Base-by-base conservation (phyloP, 2,329 filamentous ascomycete genomes). In the Rutstroemia sp. region DNA sequence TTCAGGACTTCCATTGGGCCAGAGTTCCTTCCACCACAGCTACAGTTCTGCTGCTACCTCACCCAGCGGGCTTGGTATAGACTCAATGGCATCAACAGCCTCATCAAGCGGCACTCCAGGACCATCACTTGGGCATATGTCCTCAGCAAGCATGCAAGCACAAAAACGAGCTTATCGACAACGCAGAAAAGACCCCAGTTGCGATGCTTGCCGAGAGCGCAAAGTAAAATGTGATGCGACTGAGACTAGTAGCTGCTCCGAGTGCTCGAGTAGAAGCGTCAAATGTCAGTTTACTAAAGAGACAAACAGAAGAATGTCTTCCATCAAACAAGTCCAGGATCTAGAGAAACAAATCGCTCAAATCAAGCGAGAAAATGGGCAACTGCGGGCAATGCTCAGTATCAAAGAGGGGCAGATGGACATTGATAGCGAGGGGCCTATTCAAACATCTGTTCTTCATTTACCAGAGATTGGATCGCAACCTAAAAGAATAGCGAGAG, bases 201-300 rank as follows among this genome's bases (percentile, higher is more conserved):
- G 94, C 71, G 94, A 99, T 76, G 94, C 94, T 51, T 99, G 94
- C 70, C 83, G 94, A 58, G 94, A 99, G 67, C 76, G 84, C 62
- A 88, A 88, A 73, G 84, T 88, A 68, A 88, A 88, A 79, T 99
- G 94, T 72, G 94, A 99, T 75, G 94, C 94, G 34, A 97, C 94
- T 16, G 94, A 97, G 70, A 96, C 89, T 17, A 86, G 89, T 10
- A 96, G 92, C 73, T 99, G 94, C 71, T 96, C 94, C 1, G 94
- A 99, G 73, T 99, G 94, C 74, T 94, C 90, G 4, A 96, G 92
- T 70, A 86, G 94, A 62, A 95, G 92, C 69, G 92, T 97, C 62
- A 95, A 95, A 71, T 99, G 94, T 69, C 92, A 97, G 69, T 99
- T 99, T 70, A 99, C 94, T 50, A 99, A 99, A 74, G 94, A 99